Evolutionary conservation across 2,329 filamentous ascomycete species (phyloP), one percentile per base, ranked within the genome.

Genomic region (Microsporum ferrugineum): DNA sequence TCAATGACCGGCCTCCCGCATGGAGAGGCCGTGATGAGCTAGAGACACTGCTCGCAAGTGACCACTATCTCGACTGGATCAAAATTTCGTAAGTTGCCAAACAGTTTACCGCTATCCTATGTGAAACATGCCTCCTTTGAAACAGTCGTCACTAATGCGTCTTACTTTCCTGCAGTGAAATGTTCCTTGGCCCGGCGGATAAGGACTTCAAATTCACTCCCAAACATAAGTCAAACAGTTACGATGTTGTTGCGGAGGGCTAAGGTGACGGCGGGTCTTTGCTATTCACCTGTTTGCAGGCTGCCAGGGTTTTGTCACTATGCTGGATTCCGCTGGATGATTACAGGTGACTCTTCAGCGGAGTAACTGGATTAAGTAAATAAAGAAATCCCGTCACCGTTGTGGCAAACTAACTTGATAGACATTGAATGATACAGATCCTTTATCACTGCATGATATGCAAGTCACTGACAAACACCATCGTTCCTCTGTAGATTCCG

Each of bases 31-130:
- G 94, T 62, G 87, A 94, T 74, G 94, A 99, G 60, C 75, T 99
- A 71, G 94, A 99, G 81, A 95, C 89, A n/a, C 77, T 99, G 66
- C 81, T 99, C 76, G 87, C 86, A 12, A 96, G 91, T 75, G 84
- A 84, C 65, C 91, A 97, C 75, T 96, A 95, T 77, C 88, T 87
- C 77, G 94, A 99, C 74, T 99, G 94, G 94, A 91, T 99, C 73
- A 97, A 96, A 79, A 95, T 99, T 69, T 95, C 87, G 91, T 94
- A 82, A 73, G 84, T 80, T 4, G 17, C 36, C 63, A 59, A 43
- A 34, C 34, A 7, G 33, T 23, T 29, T 14, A 14, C 27, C 39
- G 8, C 29, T 12, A 6, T 45, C 14, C 36, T 14, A 6, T 27
- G 33, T 27, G n/a, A 34, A 33, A 27, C 27, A 33, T 33, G 17